phyloP scores from a whole-genome alignment of 1,284 basidiomycete genomes.

The Austroboletus niveus region DNA sequence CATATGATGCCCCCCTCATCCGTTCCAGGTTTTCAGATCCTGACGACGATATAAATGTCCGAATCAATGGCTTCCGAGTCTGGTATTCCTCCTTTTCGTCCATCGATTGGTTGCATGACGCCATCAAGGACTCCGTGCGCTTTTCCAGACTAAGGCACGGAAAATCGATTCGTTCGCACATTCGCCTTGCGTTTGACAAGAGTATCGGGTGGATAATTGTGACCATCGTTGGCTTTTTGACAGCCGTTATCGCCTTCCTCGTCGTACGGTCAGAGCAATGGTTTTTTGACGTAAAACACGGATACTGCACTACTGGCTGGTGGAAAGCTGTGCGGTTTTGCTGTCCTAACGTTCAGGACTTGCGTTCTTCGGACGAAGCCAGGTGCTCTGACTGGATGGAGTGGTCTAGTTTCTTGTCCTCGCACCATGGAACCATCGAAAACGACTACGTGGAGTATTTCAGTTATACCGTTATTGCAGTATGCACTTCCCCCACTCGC shows the following conservation, averaged over 20 bases:
- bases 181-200: conserved; percentile 76
- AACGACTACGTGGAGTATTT: conserved; percentile 63
- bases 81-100: conserved; percentile 89
- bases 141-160: conserved; percentile 67
- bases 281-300: conserved; percentile 94
- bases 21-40: conserved; percentile 31
- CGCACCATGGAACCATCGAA: conserved; percentile 23
- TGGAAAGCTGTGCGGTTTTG: conserved; percentile 82
- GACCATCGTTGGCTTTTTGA: conserved; percentile 81
- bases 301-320: conserved; percentile 75
- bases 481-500: conserved; percentile 39
- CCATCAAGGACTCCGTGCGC: conserved; percentile 86
- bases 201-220: conserved; percentile 91
- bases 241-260: conserved; percentile 82
- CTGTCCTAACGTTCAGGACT: conserved; percentile 50
- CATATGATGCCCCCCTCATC: conserved; percentile 61
- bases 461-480: conserved; percentile 76
- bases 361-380: conserved; percentile 32
- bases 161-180: conserved; percentile 68
- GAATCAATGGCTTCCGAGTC: conserved; percentile 83
- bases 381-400: conserved; percentile 71
- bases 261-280: conserved; percentile 87
- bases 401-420: conserved; percentile 61
- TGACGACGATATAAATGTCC: conserved; percentile 56
- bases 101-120: conserved; percentile 91